Evolutionary conservation across 139 green algal species (phyloP), one percentile per base, ranked within the genome.

Genomic region (Chlamydomonas incerta): DNA sequence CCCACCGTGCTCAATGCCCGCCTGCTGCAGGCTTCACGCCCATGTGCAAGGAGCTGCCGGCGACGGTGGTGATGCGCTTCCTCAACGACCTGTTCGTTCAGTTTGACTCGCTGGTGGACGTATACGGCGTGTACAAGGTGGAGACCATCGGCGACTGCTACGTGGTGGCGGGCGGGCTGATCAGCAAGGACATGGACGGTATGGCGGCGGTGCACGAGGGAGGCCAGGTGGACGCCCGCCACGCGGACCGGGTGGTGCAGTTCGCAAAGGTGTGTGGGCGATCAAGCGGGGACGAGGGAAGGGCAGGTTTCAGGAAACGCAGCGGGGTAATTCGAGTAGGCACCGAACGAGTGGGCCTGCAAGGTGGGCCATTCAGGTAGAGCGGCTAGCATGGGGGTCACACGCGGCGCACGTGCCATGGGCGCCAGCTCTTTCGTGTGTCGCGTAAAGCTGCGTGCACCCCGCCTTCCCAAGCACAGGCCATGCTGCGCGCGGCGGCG

Each of bases 31-130:
- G 80, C 50, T 91, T 92, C 85, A 90, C 80, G 6, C 33, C 41
- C 57, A 88, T 90, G 76, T 83, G 69, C 58, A 84, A 81, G 85
- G 15, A 70, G 20, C 62, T 89, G n/a, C 72, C 75, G 31, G 85
- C 86, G 0, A 35, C 72, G 28, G 65, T 82, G 74, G 88, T 92
- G 34, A 88, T 92, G 85, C 60, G 26, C 21, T 84, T 92, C 58
- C 86, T 92, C 29, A 90, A 92, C 68, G 46, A 83, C 23, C 79
- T 92, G 35, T 92, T 87, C 69, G 57, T 72, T 0, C 15, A 13
- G 11, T 83, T 74, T 21, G 76, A 83, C 63, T 46, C 76, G 14
- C 55, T 66, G 76, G 62, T 83, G 28, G 76, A 83, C 46, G 9
- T 5, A 20, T 55, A 73, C 76, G 17, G 41, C 18, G 76, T 83